phyloP scores from a whole-genome alignment of 768 basidiomycete genomes.

The Asterophora parasitica region DNA sequence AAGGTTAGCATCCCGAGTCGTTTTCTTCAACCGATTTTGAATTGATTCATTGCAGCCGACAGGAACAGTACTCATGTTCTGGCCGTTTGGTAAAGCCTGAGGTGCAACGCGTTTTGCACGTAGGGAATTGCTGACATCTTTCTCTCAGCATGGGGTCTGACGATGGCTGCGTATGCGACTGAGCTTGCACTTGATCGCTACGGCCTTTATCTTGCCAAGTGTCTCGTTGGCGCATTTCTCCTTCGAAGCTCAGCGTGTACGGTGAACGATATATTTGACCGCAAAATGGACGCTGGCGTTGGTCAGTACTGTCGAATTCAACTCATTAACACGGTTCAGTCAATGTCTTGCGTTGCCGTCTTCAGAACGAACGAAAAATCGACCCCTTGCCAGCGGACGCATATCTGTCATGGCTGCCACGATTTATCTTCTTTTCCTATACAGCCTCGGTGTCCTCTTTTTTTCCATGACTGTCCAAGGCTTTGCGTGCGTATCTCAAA shows the following conservation, averaged over 20 bases:
- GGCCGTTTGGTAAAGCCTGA: constrained; percentile 49
- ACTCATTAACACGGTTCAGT: too few species aligned
- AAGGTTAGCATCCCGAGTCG: constrained; percentile 29
- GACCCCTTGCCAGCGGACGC: constrained; percentile 47
- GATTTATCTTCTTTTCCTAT: constrained; percentile 37
- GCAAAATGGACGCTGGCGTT: constrained; percentile 47
- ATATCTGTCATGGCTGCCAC: constrained; percentile 39
- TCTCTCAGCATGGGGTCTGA: constrained; percentile 42
- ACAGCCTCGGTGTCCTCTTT: constrained; percentile 34
- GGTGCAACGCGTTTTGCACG: not conserved
- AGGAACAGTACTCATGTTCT: constrained; percentile 48
- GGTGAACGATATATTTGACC: constrained; percentile 53
- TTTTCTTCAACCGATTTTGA: not conserved
- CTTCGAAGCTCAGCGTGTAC: constrained; percentile 49
- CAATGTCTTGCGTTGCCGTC: not conserved
- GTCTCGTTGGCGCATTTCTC: constrained; percentile 35
- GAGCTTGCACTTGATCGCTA: constrained; percentile 29
- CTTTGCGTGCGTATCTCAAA: constrained; percentile 14
- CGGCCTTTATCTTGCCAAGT: constrained; percentile 25
- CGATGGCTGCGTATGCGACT: constrained; percentile 41
- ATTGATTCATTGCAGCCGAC: constrained; percentile 32
- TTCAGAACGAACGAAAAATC: constrained; percentile 41
- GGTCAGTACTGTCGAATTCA: constrained; percentile 27
- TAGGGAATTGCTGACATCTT: not conserved
- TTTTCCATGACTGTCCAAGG: constrained; percentile 23